Evolutionary conservation across 371 early-diverging fungal species (phyloP), one percentile per base, ranked within the genome.

Genomic region (Mucor ambiguus): DNA sequence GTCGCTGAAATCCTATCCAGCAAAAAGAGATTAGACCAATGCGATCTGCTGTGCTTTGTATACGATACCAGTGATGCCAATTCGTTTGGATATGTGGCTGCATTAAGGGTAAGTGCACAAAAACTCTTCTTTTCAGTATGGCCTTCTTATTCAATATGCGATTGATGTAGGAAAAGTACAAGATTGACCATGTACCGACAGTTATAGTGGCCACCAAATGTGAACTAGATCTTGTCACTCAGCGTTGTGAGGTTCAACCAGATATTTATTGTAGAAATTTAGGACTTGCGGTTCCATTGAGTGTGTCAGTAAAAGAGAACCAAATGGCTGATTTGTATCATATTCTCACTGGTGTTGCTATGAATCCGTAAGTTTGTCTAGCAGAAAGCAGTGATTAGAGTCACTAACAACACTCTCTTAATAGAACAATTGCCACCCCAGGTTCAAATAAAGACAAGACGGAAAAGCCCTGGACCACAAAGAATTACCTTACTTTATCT

Each of bases 171-270:
- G 88, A 87, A 74, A 89, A 92, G 58, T 94, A 92, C 77, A 87
- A 92, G 58, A 73, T 96, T 29, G 93, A 92, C 57, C 83, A 91
- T 72, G 71, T 95, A 38, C 97, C 98, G 1, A 86, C 87, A 29
- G 90, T 97, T 4, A 93, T 96, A 77, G 93, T 97, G 28, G 96
- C 96, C 1, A 95, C 96, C 14, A 96, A 97, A 73, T 91, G 93
- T 65, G 98, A 98, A 69, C 77, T 90, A 30, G 97, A 96, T 71
- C 75, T 92, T 20, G 97, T 96, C 1, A 91, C 91, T 35, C 84
- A 93, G 76, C 30, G 70, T 1, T 64, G 56, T 61, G 91, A 89
- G 24, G 82, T 90, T 26, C 96, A 95, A 49, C 98, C 97, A 0
- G 98, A 97, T 68, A 92, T 89, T 5, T 98, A 94, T 75, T 97